phyloP scores from a whole-genome alignment of 495 filamentous ascomycete genomes.

The Aspergillus panamensis region DNA sequence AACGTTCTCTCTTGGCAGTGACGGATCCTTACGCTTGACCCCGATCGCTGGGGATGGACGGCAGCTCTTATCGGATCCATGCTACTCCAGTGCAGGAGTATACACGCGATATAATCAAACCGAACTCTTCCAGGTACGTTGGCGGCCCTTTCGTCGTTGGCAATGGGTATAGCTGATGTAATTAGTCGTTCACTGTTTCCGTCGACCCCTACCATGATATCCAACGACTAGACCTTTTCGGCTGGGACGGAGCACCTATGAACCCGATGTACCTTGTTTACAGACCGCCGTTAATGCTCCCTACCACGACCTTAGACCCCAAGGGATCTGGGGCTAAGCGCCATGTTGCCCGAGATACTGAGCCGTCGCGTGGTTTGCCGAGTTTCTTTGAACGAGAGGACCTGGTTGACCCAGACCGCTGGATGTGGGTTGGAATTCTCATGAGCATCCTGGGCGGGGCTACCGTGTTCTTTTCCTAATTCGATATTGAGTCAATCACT shows the following conservation, averaged over 20 bases:
- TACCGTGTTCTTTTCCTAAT: slow-evolving; percentile 35
- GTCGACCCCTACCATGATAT: slow-evolving; percentile 60
- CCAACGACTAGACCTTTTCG: slow-evolving; percentile 62
- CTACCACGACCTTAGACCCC: slow-evolving; percentile 65
- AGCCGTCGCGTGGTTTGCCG: slow-evolving; percentile 42
- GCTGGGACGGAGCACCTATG: slow-evolving; percentile 63
- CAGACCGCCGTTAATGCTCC: slow-evolving; percentile 70
- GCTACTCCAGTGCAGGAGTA: slow-evolving; percentile 45
- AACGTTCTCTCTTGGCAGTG: slow-evolving; percentile 49
- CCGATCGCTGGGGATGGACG: slow-evolving; percentile 70
- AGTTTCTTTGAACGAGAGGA: slow-evolving; percentile 42
- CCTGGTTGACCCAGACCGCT: slow-evolving; percentile 52
- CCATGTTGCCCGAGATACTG: slow-evolving; percentile 20
- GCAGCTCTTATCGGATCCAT: slow-evolving; percentile 68
- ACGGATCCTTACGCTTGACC: slow-evolving; percentile 57
- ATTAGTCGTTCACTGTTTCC: slow-evolving; percentile 59
- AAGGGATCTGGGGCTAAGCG: slow-evolving; percentile 35
- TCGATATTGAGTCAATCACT: neutral
- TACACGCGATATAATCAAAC: slow-evolving; percentile 70
- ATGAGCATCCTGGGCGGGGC: slow-evolving; percentile 59
- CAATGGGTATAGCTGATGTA: slow-evolving; percentile 17
- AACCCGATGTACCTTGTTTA: slow-evolving; percentile 72
- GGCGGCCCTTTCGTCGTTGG: neutral
- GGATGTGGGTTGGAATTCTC: slow-evolving; percentile 69
- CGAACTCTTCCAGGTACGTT: slow-evolving; percentile 59